Conservation (phyloP, 2,329 filamentous ascomycete genomes). For the Alternaria sp. region DNA sequence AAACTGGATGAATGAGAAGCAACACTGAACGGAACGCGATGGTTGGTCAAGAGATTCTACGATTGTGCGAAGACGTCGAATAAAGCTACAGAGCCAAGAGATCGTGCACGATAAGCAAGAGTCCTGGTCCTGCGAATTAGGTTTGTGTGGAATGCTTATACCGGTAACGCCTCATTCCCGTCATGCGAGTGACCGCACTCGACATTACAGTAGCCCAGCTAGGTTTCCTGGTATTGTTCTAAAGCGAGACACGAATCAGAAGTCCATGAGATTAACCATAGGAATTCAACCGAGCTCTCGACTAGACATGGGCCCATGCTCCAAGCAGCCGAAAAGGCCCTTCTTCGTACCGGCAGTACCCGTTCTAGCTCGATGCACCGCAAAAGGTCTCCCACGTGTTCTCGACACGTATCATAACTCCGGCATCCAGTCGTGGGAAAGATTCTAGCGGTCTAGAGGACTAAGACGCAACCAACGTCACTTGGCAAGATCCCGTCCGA, state of each 20-base stretch:
- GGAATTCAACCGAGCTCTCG: background rate
- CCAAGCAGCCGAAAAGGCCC: background rate
- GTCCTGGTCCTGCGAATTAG: background rate
- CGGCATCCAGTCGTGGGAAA: background rate
- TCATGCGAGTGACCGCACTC: background rate
- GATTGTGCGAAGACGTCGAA: background rate
- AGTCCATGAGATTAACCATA: background rate
- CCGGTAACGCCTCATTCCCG: background rate
- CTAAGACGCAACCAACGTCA: background rate
- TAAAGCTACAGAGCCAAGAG: background rate
- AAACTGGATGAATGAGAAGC: background rate
- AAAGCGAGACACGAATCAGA: background rate
- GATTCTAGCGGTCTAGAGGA: background rate
- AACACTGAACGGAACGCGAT: background rate
- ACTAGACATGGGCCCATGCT: background rate
- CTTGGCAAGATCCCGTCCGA: background rate
- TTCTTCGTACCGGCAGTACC: background rate
- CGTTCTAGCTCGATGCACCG: background rate
- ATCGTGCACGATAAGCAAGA: background rate
- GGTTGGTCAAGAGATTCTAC: background rate
- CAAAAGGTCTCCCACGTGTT: background rate
- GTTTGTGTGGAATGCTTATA: background rate
- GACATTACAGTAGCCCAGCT: background rate
- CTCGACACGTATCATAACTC: background rate
- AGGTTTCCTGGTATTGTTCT: background rate